phyloP scores from a whole-genome alignment of 1,139 yeast species.

The Sugiyamaella paludigena region DNA sequence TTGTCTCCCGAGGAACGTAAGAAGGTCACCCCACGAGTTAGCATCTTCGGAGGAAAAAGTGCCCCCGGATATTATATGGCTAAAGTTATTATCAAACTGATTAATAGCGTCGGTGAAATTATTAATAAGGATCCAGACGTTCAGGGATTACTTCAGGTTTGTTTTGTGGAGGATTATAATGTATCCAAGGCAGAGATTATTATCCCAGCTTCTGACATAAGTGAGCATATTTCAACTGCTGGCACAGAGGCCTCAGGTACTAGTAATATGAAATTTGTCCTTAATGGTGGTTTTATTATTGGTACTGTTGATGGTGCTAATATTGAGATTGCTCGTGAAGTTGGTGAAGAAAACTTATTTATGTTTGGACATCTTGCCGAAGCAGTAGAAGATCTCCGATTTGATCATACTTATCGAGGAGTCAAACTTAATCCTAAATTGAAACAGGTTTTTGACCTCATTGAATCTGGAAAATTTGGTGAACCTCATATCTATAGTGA shows the following conservation, averaged over 20 bases:
- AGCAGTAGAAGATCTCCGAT: conserved; percentile 81
- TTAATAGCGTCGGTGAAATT: conserved; percentile 77
- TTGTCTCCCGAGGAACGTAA: conserved; percentile 64
- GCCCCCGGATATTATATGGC: conserved; percentile 98
- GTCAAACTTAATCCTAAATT: conserved; percentile 52
- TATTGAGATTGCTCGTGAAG: conserved; percentile 90
- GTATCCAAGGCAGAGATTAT: conserved; percentile 93
- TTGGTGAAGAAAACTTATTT: conserved; percentile 90
- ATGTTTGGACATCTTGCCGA: conserved; percentile 89
- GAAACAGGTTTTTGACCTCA: conserved; percentile 59
- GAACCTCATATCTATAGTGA: conserved; percentile 64
- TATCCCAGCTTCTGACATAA: conserved; percentile 84
- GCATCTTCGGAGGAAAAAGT: conserved; percentile 89
- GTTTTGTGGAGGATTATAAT: conserved; percentile 86
- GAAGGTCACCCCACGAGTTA: conserved; percentile 71
- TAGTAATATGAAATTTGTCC: conserved; percentile 91
- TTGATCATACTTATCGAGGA: conserved; percentile 60
- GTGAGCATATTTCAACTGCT: conserved; percentile 96
- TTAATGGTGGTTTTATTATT: conserved; percentile 89
- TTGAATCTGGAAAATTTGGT: conserved; percentile 72
- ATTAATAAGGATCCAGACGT: conserved; percentile 75
- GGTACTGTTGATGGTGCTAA: conserved; percentile 98
- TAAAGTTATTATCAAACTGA: conserved; percentile 79
- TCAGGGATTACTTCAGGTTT: conserved; percentile 76
- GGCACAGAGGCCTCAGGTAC: conserved; percentile 98